Conservation (phyloP, 1,284 basidiomycete species). For the Neotropicomus parvogracilis region DNA sequence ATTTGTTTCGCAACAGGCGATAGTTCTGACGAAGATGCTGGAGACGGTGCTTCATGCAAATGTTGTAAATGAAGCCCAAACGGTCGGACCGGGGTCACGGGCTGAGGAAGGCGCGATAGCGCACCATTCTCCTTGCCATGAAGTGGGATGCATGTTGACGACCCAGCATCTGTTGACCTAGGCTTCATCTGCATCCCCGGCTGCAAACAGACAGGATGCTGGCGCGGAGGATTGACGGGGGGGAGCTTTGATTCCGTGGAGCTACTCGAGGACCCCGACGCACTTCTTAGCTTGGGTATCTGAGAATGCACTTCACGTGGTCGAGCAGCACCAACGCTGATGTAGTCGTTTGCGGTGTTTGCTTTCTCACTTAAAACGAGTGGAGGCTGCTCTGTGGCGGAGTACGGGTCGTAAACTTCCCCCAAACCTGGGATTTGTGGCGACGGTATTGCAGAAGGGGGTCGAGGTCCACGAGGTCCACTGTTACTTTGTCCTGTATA, state of each 20-base stretch:
- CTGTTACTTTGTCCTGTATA: conserved; percentile 17
- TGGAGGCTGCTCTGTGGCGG: conserved; percentile 1
- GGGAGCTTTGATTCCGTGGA: conserved; percentile 17
- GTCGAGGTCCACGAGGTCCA: conserved; percentile 16
- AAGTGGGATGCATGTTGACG: not conserved
- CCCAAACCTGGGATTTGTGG: conserved; percentile 10
- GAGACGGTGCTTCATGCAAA: conserved; percentile 43
- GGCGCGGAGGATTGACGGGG: conserved; percentile 1
- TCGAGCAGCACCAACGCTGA: conserved; percentile 4
- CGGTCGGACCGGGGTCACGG: conserved; percentile 28
- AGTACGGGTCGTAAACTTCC: not conserved
- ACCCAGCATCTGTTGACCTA: not conserved
- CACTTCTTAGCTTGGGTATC: conserved; percentile 30
- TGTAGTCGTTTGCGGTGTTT: conserved; percentile 11
- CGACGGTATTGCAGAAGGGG: conserved; percentile 16
- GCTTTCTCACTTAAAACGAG: conserved; percentile 17
- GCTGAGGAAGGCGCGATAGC: conserved; percentile 31
- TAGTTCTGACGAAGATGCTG: conserved; percentile 69
- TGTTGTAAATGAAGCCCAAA: conserved; percentile 35
- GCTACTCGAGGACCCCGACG: conserved; percentile 26
- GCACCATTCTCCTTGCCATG: conserved; percentile 26
- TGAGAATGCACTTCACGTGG: conserved; percentile 22
- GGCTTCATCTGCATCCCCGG: conserved; percentile 4
- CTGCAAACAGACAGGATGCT: conserved; percentile 8
- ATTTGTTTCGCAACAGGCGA: conserved; percentile 63